phyloP scores from a whole-genome alignment of 1,284 basidiomycete genomes.

The Ustilago loliicola region DNA sequence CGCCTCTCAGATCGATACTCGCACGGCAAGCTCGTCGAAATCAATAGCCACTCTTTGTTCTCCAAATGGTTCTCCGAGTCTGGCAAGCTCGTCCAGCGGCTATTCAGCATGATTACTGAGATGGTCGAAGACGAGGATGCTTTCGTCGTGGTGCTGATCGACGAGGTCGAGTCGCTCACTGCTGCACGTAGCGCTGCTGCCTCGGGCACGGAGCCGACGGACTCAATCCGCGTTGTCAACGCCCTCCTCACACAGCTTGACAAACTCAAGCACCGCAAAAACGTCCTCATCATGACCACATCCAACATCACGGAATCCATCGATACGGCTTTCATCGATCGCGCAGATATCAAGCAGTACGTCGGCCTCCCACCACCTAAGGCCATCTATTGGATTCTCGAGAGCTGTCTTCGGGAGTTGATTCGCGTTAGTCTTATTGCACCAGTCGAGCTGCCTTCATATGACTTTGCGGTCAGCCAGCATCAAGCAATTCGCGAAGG shows the following conservation, averaged over 20 bases:
- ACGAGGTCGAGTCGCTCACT: constrained; percentile 96
- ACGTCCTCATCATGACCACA: constrained; percentile 95
- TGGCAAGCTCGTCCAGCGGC: constrained; percentile 94
- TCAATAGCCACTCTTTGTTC: constrained; percentile 76
- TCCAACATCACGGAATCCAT: constrained; percentile 95
- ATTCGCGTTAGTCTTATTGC: constrained; percentile 80
- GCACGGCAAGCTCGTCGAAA: constrained; percentile 89
- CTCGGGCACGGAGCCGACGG: constrained; percentile 92
- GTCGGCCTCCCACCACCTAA: constrained; percentile 88
- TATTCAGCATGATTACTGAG: constrained; percentile 89
- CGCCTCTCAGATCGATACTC: constrained; percentile 88
- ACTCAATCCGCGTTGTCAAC: constrained; percentile 96
- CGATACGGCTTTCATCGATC: constrained; percentile 93
- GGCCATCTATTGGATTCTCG: constrained; percentile 94
- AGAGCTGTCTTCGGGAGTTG: constrained; percentile 84
- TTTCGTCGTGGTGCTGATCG: constrained; percentile 92
- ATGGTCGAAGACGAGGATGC: constrained; percentile 87
- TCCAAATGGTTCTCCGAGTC: constrained; percentile 86
- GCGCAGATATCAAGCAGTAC: constrained; percentile 96
- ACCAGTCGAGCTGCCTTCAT: constrained; percentile 24
- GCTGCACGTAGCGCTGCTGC: constrained; percentile 93
- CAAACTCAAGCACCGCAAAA: constrained; percentile 90
- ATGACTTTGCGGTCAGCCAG: not conserved
- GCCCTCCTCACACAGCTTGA: constrained; percentile 96
- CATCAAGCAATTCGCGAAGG: not conserved